Evolutionary conservation across 768 basidiomycete genomes (phyloP), one percentile per base, ranked within the genome.

Genomic region (Gymnopilus junonius): DNA sequence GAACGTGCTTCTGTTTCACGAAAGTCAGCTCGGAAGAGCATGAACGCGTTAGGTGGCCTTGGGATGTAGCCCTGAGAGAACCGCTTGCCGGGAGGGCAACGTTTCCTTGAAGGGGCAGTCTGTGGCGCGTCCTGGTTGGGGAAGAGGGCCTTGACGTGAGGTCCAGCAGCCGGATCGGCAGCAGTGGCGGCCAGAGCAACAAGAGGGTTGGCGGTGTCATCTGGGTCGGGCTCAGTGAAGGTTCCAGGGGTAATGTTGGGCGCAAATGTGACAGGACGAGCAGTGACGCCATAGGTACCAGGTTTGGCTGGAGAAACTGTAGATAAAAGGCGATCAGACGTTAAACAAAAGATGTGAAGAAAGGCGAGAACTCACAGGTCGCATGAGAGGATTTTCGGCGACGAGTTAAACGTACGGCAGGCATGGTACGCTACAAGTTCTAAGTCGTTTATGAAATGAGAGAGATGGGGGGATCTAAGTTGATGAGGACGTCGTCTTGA

Each of bases 31-130:
- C 92, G 87, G 81, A 93, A 93, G 67, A 93, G 83, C 80, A 93
- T 93, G 80, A 93, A 93, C 7, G 92, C 92, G 65, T 93, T 93
- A 4, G 91, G 90, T 0, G 92, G 92, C 25, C 92, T 85, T 1
- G 92, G 92, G 54, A 93, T 90, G 72, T 93, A 90, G 15, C 78
- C 86, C 62, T 75, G 82, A 14, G 58, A 59, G 20, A 46, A 54
- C 5, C 69, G 48, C 58, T 70, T 70, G 6, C 69, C 69, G 0
- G 69, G 69, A 0, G 69, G 67, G 45, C 65, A 66, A 3, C 73
- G 67, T 23, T 72, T 73, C 7, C 73, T 58, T 1, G 65, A 50
- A 1, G 71, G 64, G 3, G 15, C 14, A 37, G 39, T 1, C 0
- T 65, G 59, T 1, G 66, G 62, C 1, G 68, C 66, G 2, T 65